These are phyloP conservation scores for Vaucheria bursata DNA, from an alignment of 352 stramenopile genomes.

Conservation along the genomic window DNA sequence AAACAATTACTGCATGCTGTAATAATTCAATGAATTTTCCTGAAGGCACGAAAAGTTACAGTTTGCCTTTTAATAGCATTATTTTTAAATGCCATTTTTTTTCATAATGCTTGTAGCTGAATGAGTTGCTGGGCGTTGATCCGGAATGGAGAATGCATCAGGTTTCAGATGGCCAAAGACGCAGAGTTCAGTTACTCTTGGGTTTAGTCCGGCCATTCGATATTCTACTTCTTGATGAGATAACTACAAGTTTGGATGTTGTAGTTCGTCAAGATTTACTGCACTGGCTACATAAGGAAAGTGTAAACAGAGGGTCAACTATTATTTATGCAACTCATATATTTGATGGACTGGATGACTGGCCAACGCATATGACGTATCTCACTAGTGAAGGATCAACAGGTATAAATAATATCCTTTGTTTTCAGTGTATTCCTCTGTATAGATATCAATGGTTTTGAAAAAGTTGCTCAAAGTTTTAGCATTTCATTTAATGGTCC, in stretches of 20 bases:
- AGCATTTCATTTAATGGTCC: background rate
- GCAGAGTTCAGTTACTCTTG: slow-evolving; percentile 89
- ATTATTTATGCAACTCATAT: slow-evolving; percentile 83
- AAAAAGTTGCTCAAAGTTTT: background rate
- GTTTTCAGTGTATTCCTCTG: background rate
- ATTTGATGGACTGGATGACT: slow-evolving; percentile 92
- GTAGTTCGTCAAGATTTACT: slow-evolving; percentile 42
- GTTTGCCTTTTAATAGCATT: too few species aligned
- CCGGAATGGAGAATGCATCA: slow-evolving; percentile 75
- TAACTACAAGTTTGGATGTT: slow-evolving; percentile 92
- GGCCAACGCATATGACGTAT: slow-evolving; percentile 86
- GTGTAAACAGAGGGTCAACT: slow-evolving; percentile 55
- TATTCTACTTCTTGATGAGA: slow-evolving; percentile 94
- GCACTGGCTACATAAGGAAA: slow-evolving; percentile 71
- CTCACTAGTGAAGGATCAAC: slow-evolving; percentile 59
- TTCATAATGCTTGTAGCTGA: slow-evolving; percentile 57
- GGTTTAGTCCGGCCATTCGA: slow-evolving; percentile 87
- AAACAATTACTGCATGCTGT: too few species aligned
- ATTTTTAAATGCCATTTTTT: too few species aligned
- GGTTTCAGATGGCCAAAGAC: slow-evolving; percentile 67
- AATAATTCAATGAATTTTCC: too few species aligned
- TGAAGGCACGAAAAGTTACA: too few species aligned
- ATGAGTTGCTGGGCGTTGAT: slow-evolving; percentile 89
- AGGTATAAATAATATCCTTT: background rate
- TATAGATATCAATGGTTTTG: background rate